Evolutionary conservation across 2,329 filamentous ascomycete species (phyloP).

Genomic region (Venturia asperata): DNA sequence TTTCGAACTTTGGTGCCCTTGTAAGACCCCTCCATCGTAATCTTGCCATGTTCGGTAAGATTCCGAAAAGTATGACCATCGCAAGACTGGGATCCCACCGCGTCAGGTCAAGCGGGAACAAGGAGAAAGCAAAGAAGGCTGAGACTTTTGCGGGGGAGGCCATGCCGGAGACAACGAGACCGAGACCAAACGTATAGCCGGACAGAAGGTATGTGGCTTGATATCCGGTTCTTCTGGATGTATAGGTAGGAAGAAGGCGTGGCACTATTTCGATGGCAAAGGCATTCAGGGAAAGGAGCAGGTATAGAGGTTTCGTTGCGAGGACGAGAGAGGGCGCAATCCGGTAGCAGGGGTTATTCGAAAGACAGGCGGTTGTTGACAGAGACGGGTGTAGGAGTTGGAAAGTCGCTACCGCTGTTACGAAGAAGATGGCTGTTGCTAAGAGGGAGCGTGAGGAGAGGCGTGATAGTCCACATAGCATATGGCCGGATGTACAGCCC

Average conservation of each 20-base stretch:
- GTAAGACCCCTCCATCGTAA: constrained; percentile 21
- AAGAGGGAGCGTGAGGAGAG: constrained; percentile 44
- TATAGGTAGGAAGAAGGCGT: background rate
- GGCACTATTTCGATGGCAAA: background rate
- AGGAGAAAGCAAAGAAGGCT: constrained; percentile 41
- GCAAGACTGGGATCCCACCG: constrained; percentile 46
- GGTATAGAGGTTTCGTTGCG: background rate
- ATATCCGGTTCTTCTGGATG: constrained; percentile 33
- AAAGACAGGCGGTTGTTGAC: constrained; percentile 33
- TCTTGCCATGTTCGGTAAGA: constrained; percentile 40
- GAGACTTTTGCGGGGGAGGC: constrained; percentile 44
- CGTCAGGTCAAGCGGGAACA: constrained; percentile 22
- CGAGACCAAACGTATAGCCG: constrained; percentile 46
- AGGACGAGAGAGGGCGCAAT: constrained; percentile 23
- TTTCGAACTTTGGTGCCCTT: too few species aligned
- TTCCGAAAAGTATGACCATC: constrained; percentile 44
- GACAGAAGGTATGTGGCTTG: constrained; percentile 22
- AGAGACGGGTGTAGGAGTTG: constrained; percentile 38
- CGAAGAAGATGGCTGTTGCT: constrained; percentile 41
- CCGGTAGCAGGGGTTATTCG: constrained; percentile 40
- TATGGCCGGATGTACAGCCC: constrained; percentile 49
- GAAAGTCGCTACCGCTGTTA: constrained; percentile 33
- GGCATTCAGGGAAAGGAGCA: background rate
- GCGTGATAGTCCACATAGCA: constrained; percentile 45
- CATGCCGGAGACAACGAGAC: constrained; percentile 47